A percentile compares a stretch with the other conserved stretches of the same genome.
These are phyloP conservation scores for Pseudocercospora vitis DNA, from an alignment of 2,329 filamentous ascomycete species.

Conservation along the genomic window DNA sequence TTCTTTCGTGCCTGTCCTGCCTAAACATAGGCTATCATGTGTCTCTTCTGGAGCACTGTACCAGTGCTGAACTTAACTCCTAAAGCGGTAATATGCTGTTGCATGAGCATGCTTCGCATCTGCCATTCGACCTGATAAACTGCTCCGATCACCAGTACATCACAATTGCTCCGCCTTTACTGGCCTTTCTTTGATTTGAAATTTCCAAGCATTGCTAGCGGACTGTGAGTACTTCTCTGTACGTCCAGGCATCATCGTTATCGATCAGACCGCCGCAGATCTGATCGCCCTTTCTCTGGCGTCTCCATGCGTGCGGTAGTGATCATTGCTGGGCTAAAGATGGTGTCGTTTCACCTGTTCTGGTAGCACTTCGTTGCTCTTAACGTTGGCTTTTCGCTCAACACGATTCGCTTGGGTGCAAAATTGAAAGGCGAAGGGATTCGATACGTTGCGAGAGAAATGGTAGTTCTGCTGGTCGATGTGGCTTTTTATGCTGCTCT, in stretches of 20 bases:
- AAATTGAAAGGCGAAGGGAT: constrained; percentile 53
- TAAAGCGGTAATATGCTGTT: no score
- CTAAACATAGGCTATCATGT: no score
- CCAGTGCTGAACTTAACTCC: no score
- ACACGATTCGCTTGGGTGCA: constrained; percentile 57
- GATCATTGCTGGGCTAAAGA: constrained; percentile 20
- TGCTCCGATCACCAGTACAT: constrained; percentile 56
- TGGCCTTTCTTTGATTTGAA: constrained; percentile 30
- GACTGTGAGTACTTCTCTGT: constrained; percentile 28
- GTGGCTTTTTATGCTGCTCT: constrained; percentile 54
- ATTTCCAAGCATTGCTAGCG: constrained; percentile 26
- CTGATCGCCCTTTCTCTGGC: constrained; percentile 49
- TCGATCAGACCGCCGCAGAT: constrained; percentile 30
- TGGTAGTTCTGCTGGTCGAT: constrained; percentile 58
- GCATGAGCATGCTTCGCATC: constrained; percentile 42
- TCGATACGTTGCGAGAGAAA: constrained; percentile 54
- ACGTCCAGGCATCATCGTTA: constrained; percentile 23
- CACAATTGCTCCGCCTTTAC: constrained; percentile 49
- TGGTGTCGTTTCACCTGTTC: constrained; percentile 44
- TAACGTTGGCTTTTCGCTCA: constrained; percentile 63
- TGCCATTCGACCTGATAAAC: constrained; percentile 44
- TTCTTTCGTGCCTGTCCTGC: no score
- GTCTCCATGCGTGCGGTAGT: constrained; percentile 32
- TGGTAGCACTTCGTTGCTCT: constrained; percentile 68
- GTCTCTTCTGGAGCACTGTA: no score